Evolutionary conservation across 805 yeast species (phyloP).

Genomic region (Ogataea wickerhamii): DNA sequence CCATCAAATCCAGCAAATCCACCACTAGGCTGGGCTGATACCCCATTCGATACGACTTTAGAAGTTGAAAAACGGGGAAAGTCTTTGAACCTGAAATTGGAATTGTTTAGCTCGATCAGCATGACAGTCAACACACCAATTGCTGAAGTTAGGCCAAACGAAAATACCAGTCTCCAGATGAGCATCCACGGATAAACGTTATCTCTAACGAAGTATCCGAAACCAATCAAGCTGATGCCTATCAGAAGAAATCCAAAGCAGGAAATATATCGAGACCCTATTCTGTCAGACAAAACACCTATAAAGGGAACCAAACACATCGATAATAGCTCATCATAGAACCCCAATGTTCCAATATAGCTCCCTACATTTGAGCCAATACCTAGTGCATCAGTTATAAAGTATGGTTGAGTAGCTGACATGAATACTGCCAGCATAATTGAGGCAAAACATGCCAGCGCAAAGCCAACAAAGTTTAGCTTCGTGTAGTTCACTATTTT

Average conservation of each 20-base stretch:
- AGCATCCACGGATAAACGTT: slow-evolving; percentile 48
- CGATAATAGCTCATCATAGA: slow-evolving; percentile 57
- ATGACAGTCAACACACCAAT: slow-evolving; percentile 47
- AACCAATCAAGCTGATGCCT: slow-evolving; percentile 46
- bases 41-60: slow-evolving; percentile 1
- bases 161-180: slow-evolving; percentile 51
- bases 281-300: slow-evolving; percentile 59
- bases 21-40: slow-evolving; percentile 19
- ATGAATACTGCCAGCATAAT: slow-evolving; percentile 30
- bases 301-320: slow-evolving; percentile 54
- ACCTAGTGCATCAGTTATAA: slow-evolving; percentile 31
- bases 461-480: slow-evolving; percentile 26
- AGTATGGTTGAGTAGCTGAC: slow-evolving; percentile 30
- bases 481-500: slow-evolving; percentile 21
- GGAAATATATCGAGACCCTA: slow-evolving; percentile 57
- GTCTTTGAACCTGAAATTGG: slow-evolving; percentile 36
- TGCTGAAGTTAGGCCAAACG: slow-evolving; percentile 52
- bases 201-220: slow-evolving; percentile 40
- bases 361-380: slow-evolving; percentile 35
- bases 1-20: slow-evolving; percentile 5
- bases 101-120: slow-evolving; percentile 44
- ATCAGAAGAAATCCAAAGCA: slow-evolving; percentile 45
- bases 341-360: slow-evolving; percentile 46
- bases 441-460: slow-evolving; percentile 20
- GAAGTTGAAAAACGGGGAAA: slow-evolving; percentile 17